A percentile compares a stretch with the other conserved stretches of the same genome.
Evolutionary conservation across 2,329 filamentous ascomycete species (phyloP).

Genomic region (Ophiostoma angusticollis): DNA sequence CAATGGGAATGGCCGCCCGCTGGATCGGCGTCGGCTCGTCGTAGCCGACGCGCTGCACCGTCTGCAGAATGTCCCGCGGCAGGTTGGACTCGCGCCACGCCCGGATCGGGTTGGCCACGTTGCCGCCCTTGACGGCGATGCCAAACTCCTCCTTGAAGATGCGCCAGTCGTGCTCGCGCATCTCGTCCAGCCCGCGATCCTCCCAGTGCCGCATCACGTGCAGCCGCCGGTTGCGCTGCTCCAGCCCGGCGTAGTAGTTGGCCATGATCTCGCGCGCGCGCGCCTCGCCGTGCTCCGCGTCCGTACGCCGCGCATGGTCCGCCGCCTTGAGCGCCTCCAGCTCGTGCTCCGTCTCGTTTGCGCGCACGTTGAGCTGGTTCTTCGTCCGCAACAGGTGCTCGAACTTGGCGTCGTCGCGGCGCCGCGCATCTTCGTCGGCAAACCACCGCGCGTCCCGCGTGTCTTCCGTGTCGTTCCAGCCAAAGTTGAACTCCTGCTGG

Average conservation of each 20-base stretch:
- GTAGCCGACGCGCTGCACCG: constrained; percentile 78
- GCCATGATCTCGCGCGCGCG: constrained; percentile 73
- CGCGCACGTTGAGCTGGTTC: constrained; percentile 10
- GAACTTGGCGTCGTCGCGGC: constrained; percentile 53
- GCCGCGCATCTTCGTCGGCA: constrained; percentile 32
- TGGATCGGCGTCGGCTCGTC: constrained; percentile 86
- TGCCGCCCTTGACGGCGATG: constrained; percentile 84
- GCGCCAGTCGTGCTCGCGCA: constrained; percentile 96
- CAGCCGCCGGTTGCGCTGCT: constrained; percentile 59
- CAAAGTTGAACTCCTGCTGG: constrained; percentile 96
- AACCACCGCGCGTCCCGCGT: constrained; percentile 42
- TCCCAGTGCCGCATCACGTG: constrained; percentile 83
- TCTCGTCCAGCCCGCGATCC: constrained; percentile 80
- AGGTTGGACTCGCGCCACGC: constrained; percentile 79
- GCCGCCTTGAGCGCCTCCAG: constrained; percentile 11
- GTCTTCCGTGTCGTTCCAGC: constrained; percentile 92
- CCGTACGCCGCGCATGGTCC: constrained; percentile 40
- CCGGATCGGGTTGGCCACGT: constrained; percentile 91
- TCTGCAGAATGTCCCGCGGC: constrained; percentile 63
- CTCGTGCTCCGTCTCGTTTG: constrained; percentile 12
- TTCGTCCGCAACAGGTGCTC: constrained; percentile 8
- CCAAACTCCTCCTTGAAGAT: constrained; percentile 99
- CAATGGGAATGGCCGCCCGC: constrained; percentile 88
- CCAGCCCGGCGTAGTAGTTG: constrained; percentile 65
- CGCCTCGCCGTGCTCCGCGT: constrained; percentile 60